A percentile compares a stretch with the other conserved stretches of the same genome.
Conservation (phyloP, 768 basidiomycete species). For the Mycena chlorophos region DNA sequence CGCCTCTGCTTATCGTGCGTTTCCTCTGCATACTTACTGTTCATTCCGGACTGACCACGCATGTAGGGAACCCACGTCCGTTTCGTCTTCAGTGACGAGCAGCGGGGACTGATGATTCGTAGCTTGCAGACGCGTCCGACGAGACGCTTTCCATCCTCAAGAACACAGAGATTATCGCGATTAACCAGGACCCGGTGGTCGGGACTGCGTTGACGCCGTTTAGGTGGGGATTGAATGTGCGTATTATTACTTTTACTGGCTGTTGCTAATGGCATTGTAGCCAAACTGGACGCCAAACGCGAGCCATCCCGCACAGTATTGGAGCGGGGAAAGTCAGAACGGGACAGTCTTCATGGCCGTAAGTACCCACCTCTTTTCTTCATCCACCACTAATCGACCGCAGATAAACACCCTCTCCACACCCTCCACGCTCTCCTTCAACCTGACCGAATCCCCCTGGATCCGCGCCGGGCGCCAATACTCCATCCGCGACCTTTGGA, state of each 20-base stretch:
- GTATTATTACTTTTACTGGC: conserved; percentile 24
- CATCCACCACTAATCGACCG: background rate
- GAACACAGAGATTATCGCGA: conserved; percentile 66
- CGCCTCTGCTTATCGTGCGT: conserved; percentile 57
- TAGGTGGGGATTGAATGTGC: conserved; percentile 68
- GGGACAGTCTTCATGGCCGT: conserved; percentile 72
- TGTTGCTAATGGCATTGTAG: conserved; percentile 24
- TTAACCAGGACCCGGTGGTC: conserved; percentile 65
- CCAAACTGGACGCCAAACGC: conserved; percentile 43
- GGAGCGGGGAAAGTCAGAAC: conserved; percentile 66
- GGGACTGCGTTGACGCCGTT: conserved; percentile 65
- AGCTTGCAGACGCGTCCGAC: conserved; percentile 52
- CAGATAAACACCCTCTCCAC: conserved; percentile 63
- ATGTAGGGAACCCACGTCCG: conserved; percentile 38
- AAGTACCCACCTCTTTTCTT: conserved; percentile 16
- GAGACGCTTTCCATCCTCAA: conserved; percentile 56
- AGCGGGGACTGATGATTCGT: background rate
- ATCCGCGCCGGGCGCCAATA: conserved; percentile 67
- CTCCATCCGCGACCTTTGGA: conserved; percentile 69
- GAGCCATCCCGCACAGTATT: conserved; percentile 66
- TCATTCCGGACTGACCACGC: background rate
- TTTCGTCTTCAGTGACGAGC: background rate
- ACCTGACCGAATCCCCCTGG: conserved; percentile 69
- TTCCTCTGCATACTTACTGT: background rate
- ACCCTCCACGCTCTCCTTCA: conserved; percentile 60